phyloP scores from a whole-genome alignment of 106 monocot genomes.

The Acorus calamus region DNA sequence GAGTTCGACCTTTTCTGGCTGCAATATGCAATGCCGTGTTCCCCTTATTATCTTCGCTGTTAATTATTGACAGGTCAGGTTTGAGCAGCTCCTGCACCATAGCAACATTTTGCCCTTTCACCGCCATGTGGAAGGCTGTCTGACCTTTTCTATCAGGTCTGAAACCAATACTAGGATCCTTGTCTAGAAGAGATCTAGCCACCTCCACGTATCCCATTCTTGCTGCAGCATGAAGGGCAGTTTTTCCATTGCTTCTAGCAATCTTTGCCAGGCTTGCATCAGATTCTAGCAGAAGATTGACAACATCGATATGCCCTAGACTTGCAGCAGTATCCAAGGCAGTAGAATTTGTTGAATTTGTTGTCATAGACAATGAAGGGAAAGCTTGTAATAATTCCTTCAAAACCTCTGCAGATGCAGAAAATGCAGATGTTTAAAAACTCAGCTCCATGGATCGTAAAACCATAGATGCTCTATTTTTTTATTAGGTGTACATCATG shows the following conservation, averaged over 20 bases:
- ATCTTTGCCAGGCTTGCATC: conserved; percentile 64
- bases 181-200: conserved; percentile 45
- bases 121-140: conserved; percentile 84
- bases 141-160: conserved; percentile 80
- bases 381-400: conserved; percentile 43
- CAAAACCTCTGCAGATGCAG: conserved; percentile 13
- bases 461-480: no score
- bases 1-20: conserved; percentile 49
- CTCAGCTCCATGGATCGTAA: no score
- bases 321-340: conserved; percentile 78
- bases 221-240: conserved; percentile 73
- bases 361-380: conserved; percentile 68
- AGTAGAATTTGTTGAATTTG: conserved; percentile 60
- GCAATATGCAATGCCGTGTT: conserved; percentile 82
- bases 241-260: conserved; percentile 80
- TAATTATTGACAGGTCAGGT: conserved; percentile 41
- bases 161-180: conserved; percentile 50
- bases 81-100: conserved; percentile 61
- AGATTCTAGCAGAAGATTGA: conserved; percentile 74
- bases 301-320: conserved; percentile 72
- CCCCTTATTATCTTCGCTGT: conserved; percentile 61
- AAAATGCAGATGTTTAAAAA: no score
- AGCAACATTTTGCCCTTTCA: conserved; percentile 67
- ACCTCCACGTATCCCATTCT: conserved; percentile 78
- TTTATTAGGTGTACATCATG: no score